Evolutionary conservation across 176 grass and related monocot genomes (phyloP), one percentile per base, ranked within the genome.

Genomic region (Zizania latifolia): DNA sequence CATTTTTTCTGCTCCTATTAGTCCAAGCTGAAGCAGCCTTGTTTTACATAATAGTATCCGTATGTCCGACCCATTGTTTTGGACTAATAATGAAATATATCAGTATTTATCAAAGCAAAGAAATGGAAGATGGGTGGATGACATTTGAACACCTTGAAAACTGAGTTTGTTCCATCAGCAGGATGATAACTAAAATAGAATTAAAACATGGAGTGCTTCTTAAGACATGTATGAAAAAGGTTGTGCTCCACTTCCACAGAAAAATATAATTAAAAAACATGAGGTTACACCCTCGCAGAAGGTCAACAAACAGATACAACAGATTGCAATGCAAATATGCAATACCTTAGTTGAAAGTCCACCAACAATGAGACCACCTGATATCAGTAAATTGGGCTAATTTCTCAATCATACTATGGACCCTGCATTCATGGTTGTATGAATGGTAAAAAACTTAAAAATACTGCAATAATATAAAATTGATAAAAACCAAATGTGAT

Each of bases 321-420:
- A 66, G 22, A 68, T n/a, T n/a, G n/a, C n/a, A 41, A 74, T 5
- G 24, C n/a, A 58, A 60, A 32, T n/a, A 55, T 35, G 60, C 58
- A 59, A 76, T 85, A 93, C 91, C 95, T 94, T 94, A 23, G 81
- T 88, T 78, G 95, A 85, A 81, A 98, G 95, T 27, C 95, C 91
- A 65, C 95, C 95, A 56, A 98, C 84, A 78, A 98, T 84, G 75
- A 98, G 91, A 83, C 95, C 91, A 98, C 83, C 95, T 92, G 41
- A 98, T 88, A 79, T 98, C 95, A 53, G 91, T 94, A 72, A 98
- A 98, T 34, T 98, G 95, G 28, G 89, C 89, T 71, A 98, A 68
- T 87, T 94, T 98, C 48, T 94, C 89, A 0, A 94, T 90, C 95
- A 98, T 98, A 74, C 95, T 94, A 81, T 98, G 95, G 5, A 98